phyloP scores from a whole-genome alignment of 2,329 filamentous ascomycete genomes.

The Nemania bipapillata region DNA sequence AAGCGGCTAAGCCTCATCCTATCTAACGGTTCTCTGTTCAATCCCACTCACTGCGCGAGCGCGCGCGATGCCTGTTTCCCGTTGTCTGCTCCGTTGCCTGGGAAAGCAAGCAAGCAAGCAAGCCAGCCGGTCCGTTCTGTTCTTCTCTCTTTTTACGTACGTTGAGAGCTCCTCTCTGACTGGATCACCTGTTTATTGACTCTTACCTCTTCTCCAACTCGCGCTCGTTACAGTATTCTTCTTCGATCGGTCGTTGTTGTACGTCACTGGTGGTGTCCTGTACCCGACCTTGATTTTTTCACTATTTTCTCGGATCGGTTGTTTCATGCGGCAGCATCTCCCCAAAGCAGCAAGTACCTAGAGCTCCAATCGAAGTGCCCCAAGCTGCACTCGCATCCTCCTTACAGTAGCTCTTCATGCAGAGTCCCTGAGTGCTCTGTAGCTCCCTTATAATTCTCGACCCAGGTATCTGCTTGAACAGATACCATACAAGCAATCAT shows the following conservation, averaged over 20 bases:
- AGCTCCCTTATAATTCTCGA: slow-evolving; percentile 23
- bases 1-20: slow-evolving; percentile 6
- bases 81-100: slow-evolving; percentile 12
- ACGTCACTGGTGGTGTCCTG: slow-evolving; percentile 33
- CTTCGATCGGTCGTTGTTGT: slow-evolving; percentile 3
- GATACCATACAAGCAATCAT: slow-evolving; percentile 19
- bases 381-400: slow-evolving; percentile 27
- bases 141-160: slow-evolving; percentile 21
- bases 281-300: slow-evolving; percentile 20
- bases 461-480: slow-evolving; percentile 23
- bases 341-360: slow-evolving; percentile 1
- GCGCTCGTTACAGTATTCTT: slow-evolving; percentile 16
- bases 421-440: slow-evolving; percentile 30
- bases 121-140: not conserved
- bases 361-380: slow-evolving; percentile 29
- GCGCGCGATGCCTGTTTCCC: slow-evolving; percentile 25
- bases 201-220: slow-evolving; percentile 4
- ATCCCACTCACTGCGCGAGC: slow-evolving; percentile 10
- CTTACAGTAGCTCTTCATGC: slow-evolving; percentile 28
- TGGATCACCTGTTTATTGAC: slow-evolving; percentile 23
- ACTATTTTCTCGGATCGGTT: slow-evolving; percentile 20
- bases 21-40: slow-evolving; percentile 26
- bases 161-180: slow-evolving; percentile 19
- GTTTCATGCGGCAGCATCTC: slow-evolving; percentile 32
- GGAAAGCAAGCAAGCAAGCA: not conserved